Conservation (phyloP, 2,329 filamentous ascomycete genomes). For the Apiospora koreana region DNA sequence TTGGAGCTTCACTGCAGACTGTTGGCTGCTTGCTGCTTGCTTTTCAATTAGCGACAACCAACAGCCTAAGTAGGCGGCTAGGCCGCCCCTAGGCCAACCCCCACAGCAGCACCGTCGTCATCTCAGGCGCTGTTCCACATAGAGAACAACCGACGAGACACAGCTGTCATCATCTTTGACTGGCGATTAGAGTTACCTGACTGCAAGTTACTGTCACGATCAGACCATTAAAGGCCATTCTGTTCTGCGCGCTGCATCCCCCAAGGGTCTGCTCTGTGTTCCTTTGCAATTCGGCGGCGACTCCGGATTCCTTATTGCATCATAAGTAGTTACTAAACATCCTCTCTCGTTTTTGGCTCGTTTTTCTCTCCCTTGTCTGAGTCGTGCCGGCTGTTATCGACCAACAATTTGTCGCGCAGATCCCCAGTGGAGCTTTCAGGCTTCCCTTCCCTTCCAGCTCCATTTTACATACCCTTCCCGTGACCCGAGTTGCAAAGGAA, state of each 20-base stretch:
- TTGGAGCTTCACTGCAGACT: no score
- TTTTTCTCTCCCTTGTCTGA: not conserved
- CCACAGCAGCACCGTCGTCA: not conserved
- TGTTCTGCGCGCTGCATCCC: not conserved
- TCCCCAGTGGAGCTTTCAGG: not conserved
- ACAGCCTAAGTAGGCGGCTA: no score
- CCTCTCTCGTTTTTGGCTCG: not conserved
- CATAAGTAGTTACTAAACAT: not conserved
- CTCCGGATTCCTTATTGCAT: not conserved
- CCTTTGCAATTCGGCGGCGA: not conserved
- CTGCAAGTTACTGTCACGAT: not conserved
- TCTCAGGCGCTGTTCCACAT: not conserved
- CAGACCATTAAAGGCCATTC: not conserved
- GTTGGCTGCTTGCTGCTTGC: not conserved
- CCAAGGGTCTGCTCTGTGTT: not conserved
- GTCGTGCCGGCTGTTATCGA: not conserved
- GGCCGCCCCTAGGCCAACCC: not conserved
- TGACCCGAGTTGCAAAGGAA: not conserved
- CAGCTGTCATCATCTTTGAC: conserved; percentile 4
- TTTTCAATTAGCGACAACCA: not conserved
- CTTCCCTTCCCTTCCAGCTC: not conserved
- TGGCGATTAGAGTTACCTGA: not conserved
- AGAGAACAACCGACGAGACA: not conserved
- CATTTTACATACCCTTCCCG: not conserved
- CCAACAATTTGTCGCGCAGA: not conserved